These are phyloP conservation scores for Neofusicoccum kwambonambiense DNA, from an alignment of 2,329 filamentous ascomycete species.

Conservation along the genomic window DNA sequence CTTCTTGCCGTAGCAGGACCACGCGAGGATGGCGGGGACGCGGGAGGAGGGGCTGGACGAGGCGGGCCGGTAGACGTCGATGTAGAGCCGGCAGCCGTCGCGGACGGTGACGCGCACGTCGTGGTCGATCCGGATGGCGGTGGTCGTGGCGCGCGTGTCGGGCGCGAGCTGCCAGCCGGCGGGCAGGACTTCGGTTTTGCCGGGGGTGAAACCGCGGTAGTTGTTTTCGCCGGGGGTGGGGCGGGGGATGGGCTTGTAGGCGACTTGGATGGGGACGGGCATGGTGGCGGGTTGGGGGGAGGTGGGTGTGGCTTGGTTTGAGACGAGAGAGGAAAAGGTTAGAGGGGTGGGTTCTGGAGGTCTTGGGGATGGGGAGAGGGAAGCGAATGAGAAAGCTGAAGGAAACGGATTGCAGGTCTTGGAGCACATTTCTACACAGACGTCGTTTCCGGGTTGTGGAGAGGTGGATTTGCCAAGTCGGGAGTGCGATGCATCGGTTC, in stretches of 20 bases:
- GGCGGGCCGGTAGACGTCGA: slow-evolving; percentile 40
- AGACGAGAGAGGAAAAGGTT: no score
- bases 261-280: slow-evolving; percentile 33
- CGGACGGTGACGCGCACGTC: slow-evolving; percentile 46
- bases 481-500: neutral
- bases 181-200: slow-evolving; percentile 39
- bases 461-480: neutral
- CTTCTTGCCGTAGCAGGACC: slow-evolving; percentile 49
- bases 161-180: slow-evolving; percentile 38
- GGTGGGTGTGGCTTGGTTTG: no score
- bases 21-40: slow-evolving; percentile 46
- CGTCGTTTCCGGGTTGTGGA: neutral
- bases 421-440: neutral
- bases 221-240: slow-evolving; percentile 42
- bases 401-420: neutral
- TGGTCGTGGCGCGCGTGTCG: slow-evolving; percentile 34
- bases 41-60: slow-evolving; percentile 31
- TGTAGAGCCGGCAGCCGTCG: slow-evolving; percentile 44
- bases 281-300: slow-evolving; percentile 21
- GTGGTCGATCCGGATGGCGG: slow-evolving; percentile 45
- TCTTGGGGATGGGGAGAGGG: neutral
- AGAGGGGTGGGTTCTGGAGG: neutral
- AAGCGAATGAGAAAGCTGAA: neutral
- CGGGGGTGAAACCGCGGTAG: slow-evolving; percentile 41
- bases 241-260: slow-evolving; percentile 31